Evolutionary conservation across 352 stramenopile species (phyloP), one percentile per base, ranked within the genome.

Genomic region (Phytopythium chamaehyphon): DNA sequence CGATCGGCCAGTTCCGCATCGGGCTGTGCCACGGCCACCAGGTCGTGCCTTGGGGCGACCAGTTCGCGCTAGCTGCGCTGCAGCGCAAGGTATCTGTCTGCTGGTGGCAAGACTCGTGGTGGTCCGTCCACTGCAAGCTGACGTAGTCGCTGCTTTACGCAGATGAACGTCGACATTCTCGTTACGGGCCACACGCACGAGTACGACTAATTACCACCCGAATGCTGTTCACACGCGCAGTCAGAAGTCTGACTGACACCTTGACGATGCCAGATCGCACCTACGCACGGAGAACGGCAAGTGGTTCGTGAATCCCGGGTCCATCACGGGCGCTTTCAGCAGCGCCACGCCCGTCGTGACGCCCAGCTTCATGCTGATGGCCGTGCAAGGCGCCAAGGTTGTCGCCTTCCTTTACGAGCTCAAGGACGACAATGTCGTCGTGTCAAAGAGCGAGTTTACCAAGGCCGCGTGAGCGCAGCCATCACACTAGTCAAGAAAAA

Each of bases 21-120:
- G 97, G 96, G 0, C 69, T 99, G 18, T 97, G 97, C 43, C 96
- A 99, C 59, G 97, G 96, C 26, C 96, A 99, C 78, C 96, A 99
- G 62, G 69, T 96, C 40, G 73, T 97, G n/a, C 88, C 88, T 10
- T 96, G 88, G 86, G 91, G 90, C 8, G 91, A 97, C 53, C 70
- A 91, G 12, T 68, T 84, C 42, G 88, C 84, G 31, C 75, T 98
- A 10, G 76, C 81, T 15, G 88, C 94, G 51, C 62, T 97, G 46
- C 76, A 98, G 60, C 79, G 95, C 51, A 94, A 94, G 64, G 80
- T 88, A 26, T 49, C 21, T 47, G 11, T 43, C 21, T 48, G 12
- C 15, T 38, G 31, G 9, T 21, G 24, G 5, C 24, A 15, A 19
- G n/a, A 2, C 40, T 47, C 40, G 23, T 19, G 23, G 10, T 19